Evolutionary conservation across 495 filamentous ascomycete genomes (phyloP).

Genomic region (Xylona heveae): DNA sequence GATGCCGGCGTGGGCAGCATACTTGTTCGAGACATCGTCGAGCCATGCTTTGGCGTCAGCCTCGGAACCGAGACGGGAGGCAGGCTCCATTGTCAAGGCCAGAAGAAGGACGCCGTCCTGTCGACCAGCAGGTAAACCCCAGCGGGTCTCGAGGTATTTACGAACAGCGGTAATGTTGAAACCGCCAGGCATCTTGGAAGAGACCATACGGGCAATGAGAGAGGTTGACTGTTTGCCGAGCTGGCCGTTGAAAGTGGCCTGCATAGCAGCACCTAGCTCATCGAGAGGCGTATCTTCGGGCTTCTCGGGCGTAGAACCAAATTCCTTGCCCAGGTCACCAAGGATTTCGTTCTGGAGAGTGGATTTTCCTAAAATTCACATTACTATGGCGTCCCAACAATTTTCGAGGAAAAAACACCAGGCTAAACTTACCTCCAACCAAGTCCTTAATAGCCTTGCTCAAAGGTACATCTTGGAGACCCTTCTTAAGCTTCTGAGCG

Average conservation of each 20-base stretch:
- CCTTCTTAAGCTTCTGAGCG: constrained; percentile 98
- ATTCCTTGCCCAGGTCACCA: constrained; percentile 92
- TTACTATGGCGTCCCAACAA: neutral
- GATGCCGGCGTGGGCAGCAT: constrained; percentile 68
- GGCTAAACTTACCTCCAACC: constrained; percentile 59
- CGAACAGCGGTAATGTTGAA: constrained; percentile 93
- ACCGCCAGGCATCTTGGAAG: constrained; percentile 97
- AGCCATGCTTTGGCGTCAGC: constrained; percentile 80
- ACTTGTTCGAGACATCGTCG: constrained; percentile 72
- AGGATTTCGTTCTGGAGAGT: constrained; percentile 96
- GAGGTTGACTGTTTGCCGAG: constrained; percentile 93
- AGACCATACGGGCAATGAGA: constrained; percentile 80
- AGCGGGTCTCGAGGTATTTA: constrained; percentile 86
- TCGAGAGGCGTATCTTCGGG: constrained; percentile 94
- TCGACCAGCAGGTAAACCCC: constrained; percentile 70
- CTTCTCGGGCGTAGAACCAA: constrained; percentile 94
- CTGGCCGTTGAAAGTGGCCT: constrained; percentile 93
- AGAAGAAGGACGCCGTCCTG: constrained; percentile 83
- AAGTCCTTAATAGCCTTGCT: constrained; percentile 98
- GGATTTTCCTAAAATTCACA: constrained; percentile 45
- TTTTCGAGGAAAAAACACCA: neutral
- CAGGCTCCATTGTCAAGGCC: constrained; percentile 80
- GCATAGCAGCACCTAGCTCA: constrained; percentile 88
- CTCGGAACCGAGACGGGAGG: constrained; percentile 71
- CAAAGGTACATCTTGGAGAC: constrained; percentile 67